Conservation (phyloP, 2,329 filamentous ascomycete genomes). For the Plectosphaerella sp. region DNA sequence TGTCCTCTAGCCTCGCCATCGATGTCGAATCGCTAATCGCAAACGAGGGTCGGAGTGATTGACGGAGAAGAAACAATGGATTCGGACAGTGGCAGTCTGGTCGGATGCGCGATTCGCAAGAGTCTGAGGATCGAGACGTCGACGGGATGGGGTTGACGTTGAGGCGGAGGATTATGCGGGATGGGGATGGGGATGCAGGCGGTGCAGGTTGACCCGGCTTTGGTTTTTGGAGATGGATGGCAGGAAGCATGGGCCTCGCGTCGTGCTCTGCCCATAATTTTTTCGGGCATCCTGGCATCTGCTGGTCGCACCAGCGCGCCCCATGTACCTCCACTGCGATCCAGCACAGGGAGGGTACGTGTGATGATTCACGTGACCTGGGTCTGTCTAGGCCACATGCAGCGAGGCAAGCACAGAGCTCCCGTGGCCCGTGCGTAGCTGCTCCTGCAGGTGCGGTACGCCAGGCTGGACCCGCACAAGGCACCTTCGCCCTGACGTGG, state of each 20-base stretch:
- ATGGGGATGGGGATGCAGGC: not conserved
- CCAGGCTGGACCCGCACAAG: slow-evolving; percentile 15
- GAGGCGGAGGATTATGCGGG: too few relatives aligned
- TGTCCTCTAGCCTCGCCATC: not conserved
- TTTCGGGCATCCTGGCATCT: not conserved
- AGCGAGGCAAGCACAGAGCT: too few relatives aligned
- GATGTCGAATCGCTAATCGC: not conserved
- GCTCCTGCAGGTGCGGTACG: not conserved
- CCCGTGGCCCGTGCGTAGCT: not conserved
- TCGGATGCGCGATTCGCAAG: too few relatives aligned
- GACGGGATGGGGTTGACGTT: too few relatives aligned
- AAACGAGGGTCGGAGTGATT: too few relatives aligned
- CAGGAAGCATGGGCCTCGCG: not conserved
- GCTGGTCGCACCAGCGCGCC: not conserved
- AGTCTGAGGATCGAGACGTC: too few relatives aligned
- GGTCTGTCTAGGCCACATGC: not conserved
- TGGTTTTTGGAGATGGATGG: not conserved
- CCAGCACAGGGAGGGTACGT: not conserved
- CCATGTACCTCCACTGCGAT: not conserved
- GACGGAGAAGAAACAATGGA: too few relatives aligned
- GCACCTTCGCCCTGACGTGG: slow-evolving; percentile 40
- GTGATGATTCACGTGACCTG: not conserved
- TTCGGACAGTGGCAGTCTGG: too few relatives aligned
- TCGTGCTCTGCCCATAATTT: not conserved
- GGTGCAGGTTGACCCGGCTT: not conserved